A percentile compares a stretch with the other conserved stretches of the same genome.
Evolutionary conservation across 495 filamentous ascomycete species (phyloP).

Genomic region (Penicillium crystallinum): DNA sequence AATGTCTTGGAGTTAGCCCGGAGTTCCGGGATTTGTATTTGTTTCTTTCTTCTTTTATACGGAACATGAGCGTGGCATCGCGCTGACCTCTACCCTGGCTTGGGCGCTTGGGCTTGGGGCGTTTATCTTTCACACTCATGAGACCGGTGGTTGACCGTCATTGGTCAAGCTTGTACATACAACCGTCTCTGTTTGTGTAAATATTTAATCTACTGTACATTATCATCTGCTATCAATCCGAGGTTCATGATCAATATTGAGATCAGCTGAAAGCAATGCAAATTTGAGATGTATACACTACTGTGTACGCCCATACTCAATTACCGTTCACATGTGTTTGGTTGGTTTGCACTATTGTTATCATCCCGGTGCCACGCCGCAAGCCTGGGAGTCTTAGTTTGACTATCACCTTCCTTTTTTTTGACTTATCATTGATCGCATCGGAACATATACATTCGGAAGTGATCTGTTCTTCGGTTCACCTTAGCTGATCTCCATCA

Average conservation of each 20-base stretch:
- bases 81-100: slow-evolving; percentile 4
- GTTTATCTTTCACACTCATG: neutral
- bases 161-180: slow-evolving; percentile 22
- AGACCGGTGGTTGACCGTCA: slow-evolving; percentile 2
- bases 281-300: too few species aligned
- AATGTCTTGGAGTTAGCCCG: slow-evolving; percentile 12
- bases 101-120: slow-evolving; percentile 7
- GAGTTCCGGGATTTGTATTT: slow-evolving; percentile 5
- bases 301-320: too few species aligned
- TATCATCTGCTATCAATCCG: neutral
- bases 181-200: slow-evolving; percentile 11
- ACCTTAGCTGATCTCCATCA: neutral
- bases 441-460: neutral
- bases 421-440: neutral
- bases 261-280: neutral
- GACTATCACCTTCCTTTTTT: neutral
- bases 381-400: neutral
- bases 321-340: slow-evolving; percentile 16
- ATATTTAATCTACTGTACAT: slow-evolving; percentile 24
- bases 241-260: neutral
- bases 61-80: slow-evolving; percentile 10
- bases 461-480: neutral
- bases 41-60: slow-evolving; percentile 5
- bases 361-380: neutral
- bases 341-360: slow-evolving; percentile 19